Conservation (phyloP, 371 early-diverging fungal species). For the Mortierella polycephala region DNA sequence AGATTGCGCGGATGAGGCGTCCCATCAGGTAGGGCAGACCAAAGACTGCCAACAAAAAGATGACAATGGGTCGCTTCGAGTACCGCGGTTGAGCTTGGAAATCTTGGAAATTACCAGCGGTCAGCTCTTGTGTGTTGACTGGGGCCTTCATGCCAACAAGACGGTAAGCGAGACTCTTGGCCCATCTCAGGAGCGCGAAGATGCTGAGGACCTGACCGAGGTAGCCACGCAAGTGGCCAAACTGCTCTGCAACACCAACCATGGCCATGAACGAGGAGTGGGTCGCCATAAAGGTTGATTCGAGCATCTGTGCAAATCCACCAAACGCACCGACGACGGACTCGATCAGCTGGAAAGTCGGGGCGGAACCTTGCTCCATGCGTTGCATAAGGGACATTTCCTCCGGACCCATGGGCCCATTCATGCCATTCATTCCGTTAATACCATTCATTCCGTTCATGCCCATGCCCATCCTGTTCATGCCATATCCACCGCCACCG, state of each 20-base stretch:
- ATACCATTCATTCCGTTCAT: constrained; percentile 56
- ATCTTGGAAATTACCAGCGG: constrained; percentile 72
- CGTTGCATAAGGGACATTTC: constrained; percentile 78
- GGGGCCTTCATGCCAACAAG: constrained; percentile 72
- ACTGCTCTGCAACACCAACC: constrained; percentile 96
- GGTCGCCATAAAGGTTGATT: constrained; percentile 96
- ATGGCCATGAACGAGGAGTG: constrained; percentile 98
- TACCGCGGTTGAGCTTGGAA: constrained; percentile 66
- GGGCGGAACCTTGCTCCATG: constrained; percentile 87
- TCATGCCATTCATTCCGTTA: constrained; percentile 58
- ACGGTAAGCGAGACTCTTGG: constrained; percentile 70
- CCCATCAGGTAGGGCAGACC: constrained; percentile 93
- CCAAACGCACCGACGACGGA: constrained; percentile 94
- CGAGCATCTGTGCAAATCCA: constrained; percentile 97
- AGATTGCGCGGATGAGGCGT: constrained; percentile 80
- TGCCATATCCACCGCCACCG: constrained; percentile 55
- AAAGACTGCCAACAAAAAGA: constrained; percentile 84
- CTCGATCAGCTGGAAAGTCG: constrained; percentile 91
- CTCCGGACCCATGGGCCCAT: constrained; percentile 60
- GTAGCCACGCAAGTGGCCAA: constrained; percentile 84
- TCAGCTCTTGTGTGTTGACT: constrained; percentile 76
- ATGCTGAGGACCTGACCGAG: constrained; percentile 84
- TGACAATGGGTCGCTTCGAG: constrained; percentile 76
- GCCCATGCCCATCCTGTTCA: constrained; percentile 58
- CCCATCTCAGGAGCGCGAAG: constrained; percentile 74